Conservation (phyloP, 148 eudicot genomes). For the Nepenthes mirabilis region DNA sequence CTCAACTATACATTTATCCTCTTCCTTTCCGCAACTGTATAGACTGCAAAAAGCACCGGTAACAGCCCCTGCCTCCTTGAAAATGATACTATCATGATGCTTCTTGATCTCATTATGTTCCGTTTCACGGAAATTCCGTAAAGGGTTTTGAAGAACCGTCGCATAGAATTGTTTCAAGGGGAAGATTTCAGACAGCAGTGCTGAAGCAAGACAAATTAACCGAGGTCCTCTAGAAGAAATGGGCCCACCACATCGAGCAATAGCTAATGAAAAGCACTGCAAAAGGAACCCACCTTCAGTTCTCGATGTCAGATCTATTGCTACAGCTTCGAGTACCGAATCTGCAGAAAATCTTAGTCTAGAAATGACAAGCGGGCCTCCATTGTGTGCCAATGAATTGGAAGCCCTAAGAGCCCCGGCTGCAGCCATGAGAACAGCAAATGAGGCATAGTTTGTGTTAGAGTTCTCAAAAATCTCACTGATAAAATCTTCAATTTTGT, state of each 20-base stretch:
- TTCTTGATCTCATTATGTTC: slow-evolving; percentile 29
- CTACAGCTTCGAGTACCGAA: slow-evolving; percentile 43
- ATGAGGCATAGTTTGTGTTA: slow-evolving; percentile 25
- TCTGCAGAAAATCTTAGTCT: slow-evolving; percentile 43
- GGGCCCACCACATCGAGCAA: slow-evolving; percentile 57
- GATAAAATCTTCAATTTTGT: slow-evolving; percentile 31
- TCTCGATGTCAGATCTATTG: slow-evolving; percentile 33
- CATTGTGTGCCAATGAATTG: slow-evolving; percentile 33
- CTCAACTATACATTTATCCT: slow-evolving; percentile 45
- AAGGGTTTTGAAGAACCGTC: slow-evolving; percentile 24
- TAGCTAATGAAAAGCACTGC: slow-evolving; percentile 60
- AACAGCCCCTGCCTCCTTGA: slow-evolving; percentile 88
- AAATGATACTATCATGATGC: slow-evolving; percentile 42
- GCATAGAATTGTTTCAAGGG: slow-evolving; percentile 43
- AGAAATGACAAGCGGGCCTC: slow-evolving; percentile 12
- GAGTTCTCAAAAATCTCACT: slow-evolving; percentile 33
- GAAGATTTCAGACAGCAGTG: slow-evolving; percentile 63
- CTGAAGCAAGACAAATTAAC: slow-evolving; percentile 49
- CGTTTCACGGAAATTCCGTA: slow-evolving; percentile 9
- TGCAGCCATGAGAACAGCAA: slow-evolving; percentile 67
- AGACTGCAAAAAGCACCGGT: slow-evolving; percentile 69
- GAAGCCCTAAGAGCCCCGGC: slow-evolving; percentile 73
- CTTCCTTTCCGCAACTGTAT: slow-evolving; percentile 58
- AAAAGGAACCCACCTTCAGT: slow-evolving; percentile 32
- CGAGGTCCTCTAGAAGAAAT: slow-evolving; percentile 36